Base-by-base conservation (phyloP, 306 rosid species). In the Begonia masoniana region DNA sequence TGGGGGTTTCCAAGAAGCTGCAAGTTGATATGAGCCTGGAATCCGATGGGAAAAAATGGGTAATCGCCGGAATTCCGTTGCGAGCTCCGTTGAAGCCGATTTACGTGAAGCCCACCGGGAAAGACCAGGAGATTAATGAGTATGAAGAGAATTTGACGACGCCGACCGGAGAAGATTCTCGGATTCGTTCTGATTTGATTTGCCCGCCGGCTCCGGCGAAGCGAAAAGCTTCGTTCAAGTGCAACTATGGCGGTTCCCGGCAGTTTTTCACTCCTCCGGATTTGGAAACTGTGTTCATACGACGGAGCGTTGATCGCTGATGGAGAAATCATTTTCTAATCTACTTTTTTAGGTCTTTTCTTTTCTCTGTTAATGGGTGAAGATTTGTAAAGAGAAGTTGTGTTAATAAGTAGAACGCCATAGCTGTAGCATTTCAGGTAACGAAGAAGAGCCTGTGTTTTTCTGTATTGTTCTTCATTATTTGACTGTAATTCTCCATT, bases 141-240 rank as follows among this genome's bases (percentile, higher is more conserved):
- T 17, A 2, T 1, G 59, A 47, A 8, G 67, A 56, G 10, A 48
- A 55, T 19, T 55, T 67, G 2, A 73, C 87, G 3, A 89, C 97
- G n/a, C 95, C 97, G 8, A 85, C 78, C 9, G 82, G 78, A 9
- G 85, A 66, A 53, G 94, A 77, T 39, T 52, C 88, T 6, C 76
- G 78, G 50, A 74, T 89, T 43, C 83, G 78, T 16, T 12, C 71
- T 46, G 16, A 55, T 54, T 55, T 79, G 60, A 71, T 60, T 12
- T 89, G 97, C 26, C 97, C 97, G n/a, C 91, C 91, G 6, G 75
- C 95, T 26, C 95, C 97, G 9, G 85, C 64, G 66, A 88, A 88
- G 68, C 59, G 60, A 49, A 88, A 82, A 54, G 41, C 88, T 46
- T 63, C 95, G 15, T 14, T 69, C 21, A 85, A 85, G 67, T 82